phyloP scores from a whole-genome alignment of 83 land plant species.

The Picea abies region DNA sequence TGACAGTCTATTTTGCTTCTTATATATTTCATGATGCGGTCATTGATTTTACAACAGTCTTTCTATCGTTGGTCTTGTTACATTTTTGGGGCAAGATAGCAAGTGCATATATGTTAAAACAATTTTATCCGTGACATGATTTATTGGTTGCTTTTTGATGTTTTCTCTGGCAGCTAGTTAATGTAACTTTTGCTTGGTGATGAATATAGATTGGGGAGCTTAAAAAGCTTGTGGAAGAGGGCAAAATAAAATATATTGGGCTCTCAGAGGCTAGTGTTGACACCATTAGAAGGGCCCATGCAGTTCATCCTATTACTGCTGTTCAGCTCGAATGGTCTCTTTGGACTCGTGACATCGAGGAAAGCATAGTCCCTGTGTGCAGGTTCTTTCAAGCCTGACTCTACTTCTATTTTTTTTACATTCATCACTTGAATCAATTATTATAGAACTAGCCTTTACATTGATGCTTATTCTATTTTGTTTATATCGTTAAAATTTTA shows the following conservation, averaged over 20 bases:
- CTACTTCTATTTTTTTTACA: no score
- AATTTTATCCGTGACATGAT: neutral
- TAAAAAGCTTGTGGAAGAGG: slow-evolving; percentile 54
- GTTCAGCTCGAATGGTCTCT: slow-evolving; percentile 64
- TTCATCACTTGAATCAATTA: no score
- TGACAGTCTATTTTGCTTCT: neutral
- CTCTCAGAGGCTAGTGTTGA: slow-evolving; percentile 59
- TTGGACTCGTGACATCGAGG: slow-evolving; percentile 60
- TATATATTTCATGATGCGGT: neutral
- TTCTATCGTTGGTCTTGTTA: neutral
- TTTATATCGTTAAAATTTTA: neutral
- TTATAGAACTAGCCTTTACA: no score
- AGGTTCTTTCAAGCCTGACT: no score
- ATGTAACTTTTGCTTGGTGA: neutral
- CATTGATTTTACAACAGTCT: neutral
- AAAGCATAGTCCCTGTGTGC: no score
- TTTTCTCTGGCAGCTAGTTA: neutral
- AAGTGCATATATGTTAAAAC: neutral
- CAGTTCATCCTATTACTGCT: slow-evolving; percentile 64
- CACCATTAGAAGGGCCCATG: slow-evolving; percentile 55
- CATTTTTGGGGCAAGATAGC: neutral
- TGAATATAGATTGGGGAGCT: slow-evolving; percentile 33
- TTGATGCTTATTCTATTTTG: no score
- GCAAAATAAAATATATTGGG: slow-evolving; percentile 55
- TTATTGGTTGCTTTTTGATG: neutral